These are phyloP conservation scores for Gastrodia elata DNA, from an alignment of 106 monocot genomes.

Conservation along the genomic window DNA sequence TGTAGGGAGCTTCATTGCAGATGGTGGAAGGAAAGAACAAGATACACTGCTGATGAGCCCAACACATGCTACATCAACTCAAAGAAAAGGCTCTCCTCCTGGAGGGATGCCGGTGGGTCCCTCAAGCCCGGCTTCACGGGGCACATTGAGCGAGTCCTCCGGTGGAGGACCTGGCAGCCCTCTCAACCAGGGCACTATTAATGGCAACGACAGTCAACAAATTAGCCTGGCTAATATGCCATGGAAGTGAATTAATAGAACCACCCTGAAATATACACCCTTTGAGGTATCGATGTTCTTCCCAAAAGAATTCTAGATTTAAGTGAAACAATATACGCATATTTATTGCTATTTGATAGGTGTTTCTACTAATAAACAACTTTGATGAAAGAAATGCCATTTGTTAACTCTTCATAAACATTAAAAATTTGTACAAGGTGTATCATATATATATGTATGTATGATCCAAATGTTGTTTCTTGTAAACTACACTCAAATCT, in stretches of 20 bases:
- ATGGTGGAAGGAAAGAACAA: slow-evolving; percentile 30
- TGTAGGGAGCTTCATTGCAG: slow-evolving; percentile 51
- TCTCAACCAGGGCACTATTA: slow-evolving; percentile 28
- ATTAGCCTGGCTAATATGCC: slow-evolving; percentile 29
- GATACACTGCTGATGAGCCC: background rate
- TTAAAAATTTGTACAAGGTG: slow-evolving; percentile 1
- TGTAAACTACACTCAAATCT: background rate
- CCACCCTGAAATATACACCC: background rate
- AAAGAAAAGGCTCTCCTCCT: slow-evolving; percentile 11
- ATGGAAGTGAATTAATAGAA: slow-evolving; percentile 45
- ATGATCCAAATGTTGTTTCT: background rate
- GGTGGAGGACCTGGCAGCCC: slow-evolving; percentile 57
- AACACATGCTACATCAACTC: slow-evolving; percentile 8
- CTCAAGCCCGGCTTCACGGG: slow-evolving; percentile 40
- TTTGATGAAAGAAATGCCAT: slow-evolving; percentile 1
- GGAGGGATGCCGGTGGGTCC: slow-evolving; percentile 15
- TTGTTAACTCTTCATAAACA: background rate
- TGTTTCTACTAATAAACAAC: background rate
- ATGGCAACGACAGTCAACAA: slow-evolving; percentile 28
- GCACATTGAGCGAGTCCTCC: slow-evolving; percentile 50
- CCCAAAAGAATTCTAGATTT: background rate
- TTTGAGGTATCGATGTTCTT: background rate
- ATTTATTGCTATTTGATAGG: background rate
- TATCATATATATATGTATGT: background rate
- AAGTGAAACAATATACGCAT: background rate